phyloP scores from a whole-genome alignment of 768 basidiomycete species.

The Mycena floridula region DNA sequence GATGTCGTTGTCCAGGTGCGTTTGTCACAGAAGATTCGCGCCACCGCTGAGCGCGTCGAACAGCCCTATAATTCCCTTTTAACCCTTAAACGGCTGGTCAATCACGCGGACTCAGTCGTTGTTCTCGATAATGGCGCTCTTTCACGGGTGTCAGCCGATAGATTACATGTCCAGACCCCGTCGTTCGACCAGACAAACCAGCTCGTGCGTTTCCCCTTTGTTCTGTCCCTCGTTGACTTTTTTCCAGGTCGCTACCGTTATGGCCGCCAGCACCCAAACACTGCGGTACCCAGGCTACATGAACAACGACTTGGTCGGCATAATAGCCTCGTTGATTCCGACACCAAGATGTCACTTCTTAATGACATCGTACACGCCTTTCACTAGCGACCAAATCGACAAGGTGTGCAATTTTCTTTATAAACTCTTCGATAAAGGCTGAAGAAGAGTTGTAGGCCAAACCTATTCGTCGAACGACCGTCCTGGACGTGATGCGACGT shows the following conservation, averaged over 20 bases:
- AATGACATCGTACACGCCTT: conserved; percentile 98
- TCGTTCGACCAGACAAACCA: conserved; percentile 92
- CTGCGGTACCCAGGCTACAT: conserved; percentile 97
- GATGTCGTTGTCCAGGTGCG: conserved; percentile 98
- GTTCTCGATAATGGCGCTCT: conserved; percentile 96
- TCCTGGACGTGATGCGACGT: conserved; percentile 97
- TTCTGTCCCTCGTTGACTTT: conserved; percentile 1
- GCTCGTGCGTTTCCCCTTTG: conserved; percentile 42
- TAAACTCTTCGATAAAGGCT: background rate
- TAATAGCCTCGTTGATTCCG: conserved; percentile 93
- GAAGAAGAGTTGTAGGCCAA: conserved; percentile 90
- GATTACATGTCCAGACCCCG: conserved; percentile 81
- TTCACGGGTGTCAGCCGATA: conserved; percentile 87
- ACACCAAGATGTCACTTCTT: conserved; percentile 97
- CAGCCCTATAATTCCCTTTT: conserved; percentile 97
- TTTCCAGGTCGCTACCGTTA: conserved; percentile 86
- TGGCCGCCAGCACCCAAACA: conserved; percentile 96
- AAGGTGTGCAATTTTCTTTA: conserved; percentile 48
- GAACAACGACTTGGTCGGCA: conserved; percentile 98
- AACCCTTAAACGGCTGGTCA: conserved; percentile 87
- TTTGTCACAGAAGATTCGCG: too few species aligned
- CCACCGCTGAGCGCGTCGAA: too few species aligned
- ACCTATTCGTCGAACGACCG: conserved; percentile 92
- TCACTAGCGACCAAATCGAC: conserved; percentile 95
- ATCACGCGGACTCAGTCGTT: conserved; percentile 96